Conservation (phyloP, 768 basidiomycete genomes). For the Mrakia hoshinonis region DNA sequence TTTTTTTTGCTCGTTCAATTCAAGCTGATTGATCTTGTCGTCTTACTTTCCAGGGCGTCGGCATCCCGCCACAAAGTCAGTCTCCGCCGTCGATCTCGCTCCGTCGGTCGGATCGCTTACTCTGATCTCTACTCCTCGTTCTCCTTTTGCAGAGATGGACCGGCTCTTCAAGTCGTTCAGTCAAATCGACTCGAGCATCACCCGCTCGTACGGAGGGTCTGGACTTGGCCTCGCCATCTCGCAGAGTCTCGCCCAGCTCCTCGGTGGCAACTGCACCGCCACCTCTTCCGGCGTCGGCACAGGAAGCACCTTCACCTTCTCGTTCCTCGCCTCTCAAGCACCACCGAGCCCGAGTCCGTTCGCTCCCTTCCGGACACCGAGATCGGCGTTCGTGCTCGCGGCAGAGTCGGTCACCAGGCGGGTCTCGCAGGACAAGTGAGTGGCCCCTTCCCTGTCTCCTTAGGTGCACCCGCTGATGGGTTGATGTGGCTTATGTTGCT, state of each 20-base stretch:
- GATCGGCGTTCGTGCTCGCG: background rate
- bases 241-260: slow-evolving; percentile 6
- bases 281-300: background rate
- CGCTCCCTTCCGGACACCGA: background rate
- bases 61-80: slow-evolving; percentile 13
- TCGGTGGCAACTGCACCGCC: slow-evolving; percentile 8
- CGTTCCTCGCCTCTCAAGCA: background rate
- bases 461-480: too few relatives aligned
- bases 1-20: too few relatives aligned
- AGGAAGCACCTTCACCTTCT: slow-evolving; percentile 7
- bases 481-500: too few relatives aligned
- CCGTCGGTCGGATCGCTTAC: too few relatives aligned
- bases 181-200: slow-evolving; percentile 4
- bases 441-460: too few relatives aligned
- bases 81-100: background rate
- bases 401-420: background rate
- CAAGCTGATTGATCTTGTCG: background rate
- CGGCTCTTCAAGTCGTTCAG: slow-evolving; percentile 16
- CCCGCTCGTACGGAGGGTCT: background rate
- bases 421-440: too few relatives aligned
- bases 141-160: slow-evolving; percentile 5
- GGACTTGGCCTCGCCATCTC: slow-evolving; percentile 19
- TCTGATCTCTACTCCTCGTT: background rate
- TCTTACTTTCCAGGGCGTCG: background rate
- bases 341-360: background rate